Percentiles rank a stretch among this genome's conserved stretches.
phyloP scores from a whole-genome alignment of 495 filamentous ascomycete species.

The Penicillium dipodomyicola region DNA sequence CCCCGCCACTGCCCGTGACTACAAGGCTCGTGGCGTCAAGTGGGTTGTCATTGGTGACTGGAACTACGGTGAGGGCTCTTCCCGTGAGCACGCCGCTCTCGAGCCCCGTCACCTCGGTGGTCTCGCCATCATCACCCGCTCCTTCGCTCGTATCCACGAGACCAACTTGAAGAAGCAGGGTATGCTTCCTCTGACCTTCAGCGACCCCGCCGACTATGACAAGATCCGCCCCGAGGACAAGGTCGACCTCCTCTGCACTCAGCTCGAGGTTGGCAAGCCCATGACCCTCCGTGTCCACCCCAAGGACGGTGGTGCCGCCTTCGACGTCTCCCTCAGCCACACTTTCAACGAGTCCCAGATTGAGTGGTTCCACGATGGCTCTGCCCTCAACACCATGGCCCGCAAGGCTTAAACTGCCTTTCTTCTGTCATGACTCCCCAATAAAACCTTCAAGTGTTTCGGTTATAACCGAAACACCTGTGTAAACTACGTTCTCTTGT shows the following conservation, averaged over 20 bases:
- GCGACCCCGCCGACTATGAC: constrained; percentile 94
- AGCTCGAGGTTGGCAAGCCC: constrained; percentile 91
- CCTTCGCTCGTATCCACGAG: constrained; percentile 99
- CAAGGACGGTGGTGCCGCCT: constrained; percentile 68
- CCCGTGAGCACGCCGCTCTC: constrained; percentile 95
- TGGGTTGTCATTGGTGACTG: constrained; percentile 99
- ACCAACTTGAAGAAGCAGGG: constrained; percentile 99
- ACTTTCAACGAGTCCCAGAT: constrained; percentile 98
- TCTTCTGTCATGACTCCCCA: constrained; percentile 8
- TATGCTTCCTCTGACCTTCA: constrained; percentile 96
- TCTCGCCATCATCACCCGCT: constrained; percentile 92
- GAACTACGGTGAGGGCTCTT: constrained; percentile 98
- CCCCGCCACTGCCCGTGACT: constrained; percentile 92
- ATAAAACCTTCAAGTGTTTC: constrained; percentile 10
- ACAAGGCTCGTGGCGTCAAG: constrained; percentile 92
- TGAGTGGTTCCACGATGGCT: constrained; percentile 97
- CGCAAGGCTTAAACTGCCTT: constrained; percentile 54
- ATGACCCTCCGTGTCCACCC: constrained; percentile 89
- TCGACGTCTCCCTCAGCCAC: constrained; percentile 81
- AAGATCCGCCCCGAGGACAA: constrained; percentile 92
- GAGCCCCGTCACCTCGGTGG: constrained; percentile 97
- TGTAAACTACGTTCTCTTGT: constrained; percentile 17
- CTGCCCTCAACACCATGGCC: constrained; percentile 97
- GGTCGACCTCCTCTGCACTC: constrained; percentile 84
- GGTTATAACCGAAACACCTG: constrained; percentile 7